Evolutionary conservation across 345 rosid species (phyloP).

Genomic region (Lumnitzera littorea): DNA sequence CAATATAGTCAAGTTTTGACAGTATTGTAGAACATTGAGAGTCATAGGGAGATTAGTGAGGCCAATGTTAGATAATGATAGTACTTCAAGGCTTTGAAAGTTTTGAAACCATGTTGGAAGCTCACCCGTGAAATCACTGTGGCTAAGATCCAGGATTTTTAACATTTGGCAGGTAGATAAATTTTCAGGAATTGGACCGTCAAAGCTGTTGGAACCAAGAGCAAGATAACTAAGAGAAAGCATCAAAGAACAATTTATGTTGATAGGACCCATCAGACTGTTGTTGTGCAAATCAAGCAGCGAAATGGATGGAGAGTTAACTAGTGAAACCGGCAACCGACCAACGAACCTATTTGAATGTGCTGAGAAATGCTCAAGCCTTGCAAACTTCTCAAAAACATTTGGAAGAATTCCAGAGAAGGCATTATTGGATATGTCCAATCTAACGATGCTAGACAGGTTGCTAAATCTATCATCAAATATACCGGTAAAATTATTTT

Average conservation of each 20-base stretch:
- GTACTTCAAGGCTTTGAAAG: conserved; percentile 14
- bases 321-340: conserved; percentile 21
- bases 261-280: conserved; percentile 12
- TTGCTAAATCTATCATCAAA: conserved; percentile 10
- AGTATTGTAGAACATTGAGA: conserved; percentile 14
- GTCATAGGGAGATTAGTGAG: conserved; percentile 14
- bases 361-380: conserved; percentile 20
- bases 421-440: conserved; percentile 22
- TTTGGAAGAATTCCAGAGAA: conserved; percentile 26
- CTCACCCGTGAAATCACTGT: conserved; percentile 7
- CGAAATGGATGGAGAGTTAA: conserved; percentile 24
- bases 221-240: conserved; percentile 5
- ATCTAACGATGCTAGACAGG: conserved; percentile 17
- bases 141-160: conserved; percentile 8
- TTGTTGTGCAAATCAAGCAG: conserved; percentile 14
- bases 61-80: conserved; percentile 11
- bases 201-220: conserved; percentile 18
- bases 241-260: conserved; percentile 31
- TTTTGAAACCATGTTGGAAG: conserved; percentile 19
- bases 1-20: conserved; percentile 13
- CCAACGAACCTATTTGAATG: conserved; percentile 16
- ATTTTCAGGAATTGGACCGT: conserved; percentile 12
- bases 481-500: conserved; percentile 18
- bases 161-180: conserved; percentile 15
- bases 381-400: conserved; percentile 16